Percentiles rank a stretch among this genome's conserved stretches.
These are phyloP conservation scores for Santalum album DNA, from an alignment of 164 flowering plant species.

Conservation along the genomic window DNA sequence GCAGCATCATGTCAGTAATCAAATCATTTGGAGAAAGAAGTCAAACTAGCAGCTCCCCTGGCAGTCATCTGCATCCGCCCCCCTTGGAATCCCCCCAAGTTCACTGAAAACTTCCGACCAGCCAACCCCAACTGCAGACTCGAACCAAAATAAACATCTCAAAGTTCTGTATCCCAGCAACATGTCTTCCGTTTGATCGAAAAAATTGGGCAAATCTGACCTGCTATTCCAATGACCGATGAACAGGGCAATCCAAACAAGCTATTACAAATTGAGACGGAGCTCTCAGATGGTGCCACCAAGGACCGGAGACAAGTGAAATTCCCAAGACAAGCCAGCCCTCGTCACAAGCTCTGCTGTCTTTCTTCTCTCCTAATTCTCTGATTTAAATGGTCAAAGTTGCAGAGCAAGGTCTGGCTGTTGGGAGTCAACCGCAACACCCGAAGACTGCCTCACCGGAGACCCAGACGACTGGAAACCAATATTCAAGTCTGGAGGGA, in stretches of 20 bases:
- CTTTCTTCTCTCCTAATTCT: neutral
- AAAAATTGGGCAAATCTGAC: too few species aligned
- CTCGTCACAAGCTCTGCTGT: neutral
- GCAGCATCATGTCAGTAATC: slow-evolving; percentile 5
- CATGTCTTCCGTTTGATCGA: too few species aligned
- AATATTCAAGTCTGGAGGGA: slow-evolving; percentile 88
- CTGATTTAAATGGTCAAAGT: slow-evolving; percentile 32
- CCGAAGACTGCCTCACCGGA: slow-evolving; percentile 57
- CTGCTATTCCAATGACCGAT: too few species aligned
- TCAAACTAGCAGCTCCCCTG: slow-evolving; percentile 6
- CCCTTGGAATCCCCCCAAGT: neutral
- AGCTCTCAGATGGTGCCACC: neutral
- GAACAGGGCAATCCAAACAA: neutral
- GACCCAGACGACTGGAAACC: slow-evolving; percentile 73
- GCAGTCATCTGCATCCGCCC: neutral
- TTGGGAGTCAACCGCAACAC: slow-evolving; percentile 61
- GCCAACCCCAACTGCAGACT: neutral
- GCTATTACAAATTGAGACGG: neutral
- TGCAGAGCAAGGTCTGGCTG: slow-evolving; percentile 96
- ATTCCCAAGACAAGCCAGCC: neutral
- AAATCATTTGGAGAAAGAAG: neutral
- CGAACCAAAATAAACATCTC: neutral
- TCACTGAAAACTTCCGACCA: neutral
- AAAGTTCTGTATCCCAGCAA: neutral
- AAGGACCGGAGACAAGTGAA: neutral